phyloP scores from a whole-genome alignment of 805 yeast genomes.

The Saccharomycopsis schoenii region DNA sequence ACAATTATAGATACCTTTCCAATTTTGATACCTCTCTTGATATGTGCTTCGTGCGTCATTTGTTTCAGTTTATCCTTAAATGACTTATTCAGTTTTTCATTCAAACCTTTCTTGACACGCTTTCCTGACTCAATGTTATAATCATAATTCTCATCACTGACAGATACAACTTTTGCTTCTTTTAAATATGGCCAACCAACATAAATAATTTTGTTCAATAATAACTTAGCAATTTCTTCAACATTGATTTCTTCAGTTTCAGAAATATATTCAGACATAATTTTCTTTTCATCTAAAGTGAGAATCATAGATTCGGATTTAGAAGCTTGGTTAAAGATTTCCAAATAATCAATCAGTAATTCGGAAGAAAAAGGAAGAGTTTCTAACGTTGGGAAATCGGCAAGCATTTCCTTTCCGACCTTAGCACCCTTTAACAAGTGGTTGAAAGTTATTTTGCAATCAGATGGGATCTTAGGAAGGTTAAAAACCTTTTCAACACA shows the following conservation, averaged over 20 bases:
- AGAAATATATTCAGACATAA: conserved; percentile 16
- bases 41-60: conserved; percentile 34
- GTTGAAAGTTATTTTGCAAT: conserved; percentile 22
- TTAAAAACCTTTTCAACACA: conserved; percentile 55
- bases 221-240: conserved; percentile 34
- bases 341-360: conserved; percentile 52
- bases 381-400: conserved; percentile 83
- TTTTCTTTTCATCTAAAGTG: conserved; percentile 35
- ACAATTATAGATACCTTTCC: conserved; percentile 49
- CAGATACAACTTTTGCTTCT: conserved; percentile 62
- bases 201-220: conserved; percentile 53
- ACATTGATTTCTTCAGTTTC: conserved; percentile 21
- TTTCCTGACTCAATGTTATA: conserved; percentile 30
- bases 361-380: conserved; percentile 52
- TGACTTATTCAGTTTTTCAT: conserved; percentile 36
- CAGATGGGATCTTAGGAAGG: conserved; percentile 36
- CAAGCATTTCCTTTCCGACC: conserved; percentile 59
- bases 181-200: conserved; percentile 86
- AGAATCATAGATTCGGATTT: conserved; percentile 74
- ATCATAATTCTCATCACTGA: conserved; percentile 44
- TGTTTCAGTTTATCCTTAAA: conserved; percentile 34
- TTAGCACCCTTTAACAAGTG: conserved; percentile 61
- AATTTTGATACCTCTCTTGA: conserved; percentile 52
- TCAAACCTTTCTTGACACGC: conserved; percentile 30
- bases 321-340: conserved; percentile 78